phyloP scores from a whole-genome alignment of 345 rosid genomes.

The Cardamine chenopodiifolia region DNA sequence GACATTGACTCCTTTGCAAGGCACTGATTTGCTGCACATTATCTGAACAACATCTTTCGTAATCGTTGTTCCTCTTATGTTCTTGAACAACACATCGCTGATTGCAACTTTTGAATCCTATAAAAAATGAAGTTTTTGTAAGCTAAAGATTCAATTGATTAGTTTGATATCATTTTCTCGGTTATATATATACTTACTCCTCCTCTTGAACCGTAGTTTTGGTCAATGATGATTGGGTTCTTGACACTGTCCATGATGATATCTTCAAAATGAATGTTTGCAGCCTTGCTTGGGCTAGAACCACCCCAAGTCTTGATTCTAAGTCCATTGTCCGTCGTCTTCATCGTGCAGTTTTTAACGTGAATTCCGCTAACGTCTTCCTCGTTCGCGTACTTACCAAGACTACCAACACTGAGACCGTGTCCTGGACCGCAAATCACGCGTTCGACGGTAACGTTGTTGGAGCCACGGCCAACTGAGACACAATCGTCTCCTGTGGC shows the following conservation, averaged over 20 bases:
- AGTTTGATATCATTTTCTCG: background rate
- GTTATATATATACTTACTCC: constrained; percentile 37
- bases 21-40: constrained; percentile 35
- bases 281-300: constrained; percentile 29
- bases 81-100: constrained; percentile 39
- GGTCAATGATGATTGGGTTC: constrained; percentile 47
- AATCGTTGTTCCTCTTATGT: constrained; percentile 42
- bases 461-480: constrained; percentile 44
- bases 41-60: constrained; percentile 32
- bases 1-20: constrained; percentile 37
- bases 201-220: constrained; percentile 47
- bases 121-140: background rate
- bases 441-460: constrained; percentile 38
- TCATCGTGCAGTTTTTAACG: constrained; percentile 38
- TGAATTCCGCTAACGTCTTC: constrained; percentile 38
- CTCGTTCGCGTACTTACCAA: constrained; percentile 41
- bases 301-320: constrained; percentile 49
- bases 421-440: constrained; percentile 44
- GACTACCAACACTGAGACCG: constrained; percentile 46
- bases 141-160: background rate
- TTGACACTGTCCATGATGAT: constrained; percentile 36
- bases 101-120: constrained; percentile 36
- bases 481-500: constrained; percentile 45
- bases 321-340: constrained; percentile 38
- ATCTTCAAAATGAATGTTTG: constrained; percentile 27